Evolutionary conservation across 495 filamentous ascomycete species (phyloP), one percentile per base, ranked within the genome.

Genomic region (Penicillium maclennaniae): DNA sequence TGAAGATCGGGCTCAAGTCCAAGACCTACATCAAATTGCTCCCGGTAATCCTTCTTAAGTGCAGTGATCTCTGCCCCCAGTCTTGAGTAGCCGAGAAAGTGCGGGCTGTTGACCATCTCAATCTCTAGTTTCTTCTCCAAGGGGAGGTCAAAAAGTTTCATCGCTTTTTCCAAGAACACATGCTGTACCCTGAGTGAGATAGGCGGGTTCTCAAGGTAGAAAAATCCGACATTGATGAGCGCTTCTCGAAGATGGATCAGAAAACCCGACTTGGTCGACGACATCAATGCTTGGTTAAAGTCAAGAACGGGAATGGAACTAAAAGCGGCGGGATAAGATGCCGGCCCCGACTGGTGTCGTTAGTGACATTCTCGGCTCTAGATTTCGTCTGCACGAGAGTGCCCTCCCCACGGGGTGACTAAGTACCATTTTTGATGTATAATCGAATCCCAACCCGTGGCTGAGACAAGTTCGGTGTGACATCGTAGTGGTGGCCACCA

Each of bases 221-320:
- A 75, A 64, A 98, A 97, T 5, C 93, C 93, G 28, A 96, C 89
- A 69, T 92, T 87, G 62, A 97, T 80, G 26, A 97, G 75, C 0
- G 91, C 90, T 60, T 88, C 76, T 17, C 87, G 86, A 14, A 97
- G 79, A 10, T 85, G 69, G 0, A 79, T 70, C 0, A 97, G 75
- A 66, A 96, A 97, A 7, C 55, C 62, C 1, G 85, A 76, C 68
- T 95, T 95, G 0, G 88, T 92, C 8, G 73, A 64, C n/a, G 84
- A 69, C 42, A 82, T 73, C 47, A 73, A 68, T 23, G 87, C 79
- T 20, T 83, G 74, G 2, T 88, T 79, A 50, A 91, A 82, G 66
- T 95, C 87, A 15, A 97, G 80, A 49, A 96, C 78, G 0, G 92
- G 92, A 47, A 97, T 83, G 3, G 79, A 76, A 1, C 79, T 85